These are phyloP conservation scores for Mycena belliarum DNA, from an alignment of 768 basidiomycete genomes.

Conservation along the genomic window DNA sequence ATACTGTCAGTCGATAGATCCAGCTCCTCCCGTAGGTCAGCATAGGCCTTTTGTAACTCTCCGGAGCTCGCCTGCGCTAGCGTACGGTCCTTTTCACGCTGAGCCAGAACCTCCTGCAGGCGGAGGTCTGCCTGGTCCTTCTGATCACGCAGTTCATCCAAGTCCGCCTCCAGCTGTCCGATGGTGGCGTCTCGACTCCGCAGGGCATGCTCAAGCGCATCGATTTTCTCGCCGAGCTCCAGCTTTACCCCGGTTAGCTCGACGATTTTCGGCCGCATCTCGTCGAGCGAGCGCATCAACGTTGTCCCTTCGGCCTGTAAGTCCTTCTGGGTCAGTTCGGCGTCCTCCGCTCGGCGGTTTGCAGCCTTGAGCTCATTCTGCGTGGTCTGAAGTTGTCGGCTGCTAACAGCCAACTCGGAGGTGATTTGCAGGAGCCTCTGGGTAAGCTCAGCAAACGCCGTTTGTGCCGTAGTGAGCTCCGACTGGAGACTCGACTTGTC, in stretches of 20 bases:
- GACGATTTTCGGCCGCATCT: conserved; percentile 84
- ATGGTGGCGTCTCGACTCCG: conserved; percentile 58
- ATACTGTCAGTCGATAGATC: conserved; percentile 53
- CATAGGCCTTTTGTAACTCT: conserved; percentile 65
- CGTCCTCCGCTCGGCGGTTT: conserved; percentile 69
- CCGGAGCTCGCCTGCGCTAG: conserved; percentile 49
- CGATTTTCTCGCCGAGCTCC: conserved; percentile 65
- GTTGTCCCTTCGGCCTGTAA: conserved; percentile 78
- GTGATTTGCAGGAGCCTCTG: conserved; percentile 59
- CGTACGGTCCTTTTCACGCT: conserved; percentile 54
- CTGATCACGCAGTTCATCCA: conserved; percentile 56
- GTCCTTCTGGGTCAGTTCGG: conserved; percentile 68
- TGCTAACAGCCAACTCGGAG: conserved; percentile 51
- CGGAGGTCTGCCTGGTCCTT: conserved; percentile 47
- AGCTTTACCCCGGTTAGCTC: conserved; percentile 74
- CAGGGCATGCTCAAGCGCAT: conserved; percentile 53
- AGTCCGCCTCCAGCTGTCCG: conserved; percentile 57
- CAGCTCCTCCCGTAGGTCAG: conserved; percentile 63
- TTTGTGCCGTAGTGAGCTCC: conserved; percentile 47
- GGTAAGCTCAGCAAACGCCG: conserved; percentile 52
- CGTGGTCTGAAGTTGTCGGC: conserved; percentile 56
- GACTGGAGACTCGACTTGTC: conserved; percentile 53
- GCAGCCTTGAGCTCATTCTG: conserved; percentile 70
- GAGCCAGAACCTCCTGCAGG: conserved; percentile 43
- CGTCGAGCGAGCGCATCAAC: conserved; percentile 79